A percentile compares a stretch with the other conserved stretches of the same genome.
phyloP scores from a whole-genome alignment of 129 eudicot species.

The Logfia minima region DNA sequence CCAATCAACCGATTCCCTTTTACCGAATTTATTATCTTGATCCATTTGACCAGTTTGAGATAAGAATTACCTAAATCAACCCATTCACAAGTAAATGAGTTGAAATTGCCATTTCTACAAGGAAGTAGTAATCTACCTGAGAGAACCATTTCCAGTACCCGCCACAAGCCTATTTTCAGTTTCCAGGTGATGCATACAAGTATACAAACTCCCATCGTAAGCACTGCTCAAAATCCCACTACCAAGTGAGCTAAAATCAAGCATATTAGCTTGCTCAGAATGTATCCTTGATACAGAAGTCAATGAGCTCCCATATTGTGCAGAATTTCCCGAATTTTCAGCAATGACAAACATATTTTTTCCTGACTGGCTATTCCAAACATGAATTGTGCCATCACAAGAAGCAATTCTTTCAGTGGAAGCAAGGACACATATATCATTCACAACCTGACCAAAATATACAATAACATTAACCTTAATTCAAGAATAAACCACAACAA shows the following conservation, averaged over 20 bases:
- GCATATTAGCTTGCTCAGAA: conserved; percentile 73
- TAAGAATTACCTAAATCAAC: neutral
- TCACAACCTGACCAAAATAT: conserved; percentile 71
- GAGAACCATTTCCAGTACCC: conserved; percentile 95
- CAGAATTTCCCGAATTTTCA: conserved; percentile 54
- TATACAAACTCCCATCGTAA: conserved; percentile 81
- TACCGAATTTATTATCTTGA: no score
- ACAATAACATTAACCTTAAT: conserved; percentile 15
- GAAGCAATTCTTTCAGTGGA: conserved; percentile 82
- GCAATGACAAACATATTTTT: conserved; percentile 66
- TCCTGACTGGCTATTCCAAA: conserved; percentile 89
- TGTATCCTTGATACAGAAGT: conserved; percentile 49
- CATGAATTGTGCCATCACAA: conserved; percentile 94
- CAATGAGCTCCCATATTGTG: conserved; percentile 39
- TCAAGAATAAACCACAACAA: neutral
- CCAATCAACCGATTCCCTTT: neutral
- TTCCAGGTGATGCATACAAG: conserved; percentile 83
- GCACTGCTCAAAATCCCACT: conserved; percentile 71
- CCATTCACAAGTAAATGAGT: neutral
- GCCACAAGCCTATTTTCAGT: conserved; percentile 58
- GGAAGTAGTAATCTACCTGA: conserved; percentile 54
- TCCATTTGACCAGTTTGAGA: no score
- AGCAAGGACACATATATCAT: conserved; percentile 67
- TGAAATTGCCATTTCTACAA: neutral
- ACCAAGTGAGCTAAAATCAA: conserved; percentile 65